A percentile compares a stretch with the other conserved stretches of the same genome.
phyloP scores from a whole-genome alignment of 176 grass and related monocot species.

The Areca catechu region DNA sequence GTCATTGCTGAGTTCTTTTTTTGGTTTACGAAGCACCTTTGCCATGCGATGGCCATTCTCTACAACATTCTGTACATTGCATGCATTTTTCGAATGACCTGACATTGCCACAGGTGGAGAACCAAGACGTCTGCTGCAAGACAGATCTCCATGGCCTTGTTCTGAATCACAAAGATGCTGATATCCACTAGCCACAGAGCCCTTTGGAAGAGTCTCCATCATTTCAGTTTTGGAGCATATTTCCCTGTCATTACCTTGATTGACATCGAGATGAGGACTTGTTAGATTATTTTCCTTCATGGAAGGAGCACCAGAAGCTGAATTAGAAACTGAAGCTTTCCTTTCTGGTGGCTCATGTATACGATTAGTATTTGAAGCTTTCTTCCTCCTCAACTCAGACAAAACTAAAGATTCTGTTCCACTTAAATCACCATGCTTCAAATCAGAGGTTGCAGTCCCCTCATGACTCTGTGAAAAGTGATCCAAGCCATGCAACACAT shows the following conservation, averaged over 20 bases:
- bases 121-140: no score
- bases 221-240: slow-evolving; percentile 1
- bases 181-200: background rate
- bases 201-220: background rate
- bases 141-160: background rate
- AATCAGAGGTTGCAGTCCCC: slow-evolving; percentile 1
- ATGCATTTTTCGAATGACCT: slow-evolving; percentile 14
- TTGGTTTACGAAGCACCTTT: slow-evolving; percentile 26
- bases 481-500: slow-evolving; percentile 25
- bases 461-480: slow-evolving; percentile 18
- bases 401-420: slow-evolving; percentile 14
- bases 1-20: slow-evolving; percentile 21
- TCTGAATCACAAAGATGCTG: background rate
- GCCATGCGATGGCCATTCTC: slow-evolving; percentile 23
- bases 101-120: no score
- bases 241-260: background rate
- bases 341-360: slow-evolving; percentile 22
- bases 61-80: slow-evolving; percentile 24
- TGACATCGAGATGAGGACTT: background rate
- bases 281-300: slow-evolving; percentile 9
- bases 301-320: slow-evolving; percentile 16
- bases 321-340: slow-evolving; percentile 25
- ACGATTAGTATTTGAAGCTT: slow-evolving; percentile 17
- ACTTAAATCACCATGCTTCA: slow-evolving; percentile 18
- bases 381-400: slow-evolving; percentile 37